Conservation (phyloP, 2,329 filamentous ascomycete species). For the Cercospora janseana region DNA sequence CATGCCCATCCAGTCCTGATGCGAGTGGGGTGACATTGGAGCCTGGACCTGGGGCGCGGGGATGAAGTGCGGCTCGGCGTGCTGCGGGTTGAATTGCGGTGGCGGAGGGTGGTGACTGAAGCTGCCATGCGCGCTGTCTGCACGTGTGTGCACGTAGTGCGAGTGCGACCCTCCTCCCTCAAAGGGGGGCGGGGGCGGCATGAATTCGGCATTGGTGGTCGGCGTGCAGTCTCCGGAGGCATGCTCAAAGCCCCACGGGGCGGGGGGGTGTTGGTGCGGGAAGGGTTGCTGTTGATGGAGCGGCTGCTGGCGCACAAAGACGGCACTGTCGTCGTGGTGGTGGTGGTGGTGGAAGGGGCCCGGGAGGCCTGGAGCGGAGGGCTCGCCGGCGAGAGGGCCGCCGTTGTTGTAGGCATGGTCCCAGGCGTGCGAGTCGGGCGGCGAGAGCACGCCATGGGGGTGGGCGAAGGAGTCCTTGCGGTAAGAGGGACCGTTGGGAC, state of each 20-base stretch:
- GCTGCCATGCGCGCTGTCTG: conserved; percentile 38
- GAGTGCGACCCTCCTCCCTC: conserved; percentile 24
- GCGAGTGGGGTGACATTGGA: conserved; percentile 62
- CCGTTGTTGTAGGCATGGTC: conserved; percentile 33
- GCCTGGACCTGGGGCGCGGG: conserved; percentile 53
- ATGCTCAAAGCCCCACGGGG: conserved; percentile 60
- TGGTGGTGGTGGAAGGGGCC: conserved; percentile 25
- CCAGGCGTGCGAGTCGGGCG: conserved; percentile 35
- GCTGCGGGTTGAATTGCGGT: conserved; percentile 40
- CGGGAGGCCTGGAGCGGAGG: conserved; percentile 24
- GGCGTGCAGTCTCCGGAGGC: conserved; percentile 72
- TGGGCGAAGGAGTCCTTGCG: conserved; percentile 38
- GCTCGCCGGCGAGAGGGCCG: conserved; percentile 24
- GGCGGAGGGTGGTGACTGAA: conserved; percentile 43
- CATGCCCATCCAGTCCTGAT: conserved; percentile 57
- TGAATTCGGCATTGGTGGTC: conserved; percentile 68
- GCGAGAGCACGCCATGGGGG: conserved; percentile 36
- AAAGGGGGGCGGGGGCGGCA: conserved; percentile 39
- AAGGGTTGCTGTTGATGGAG: conserved; percentile 58
- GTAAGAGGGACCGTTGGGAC: conserved; percentile 27
- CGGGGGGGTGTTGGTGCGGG: conserved; percentile 57
- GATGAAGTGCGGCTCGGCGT: conserved; percentile 44
- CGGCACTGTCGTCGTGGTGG: conserved; percentile 30
- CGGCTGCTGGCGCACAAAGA: conserved; percentile 24
- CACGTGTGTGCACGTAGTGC: conserved; percentile 27